Percentiles rank a stretch among this genome's conserved stretches.
phyloP scores from a whole-genome alignment of 2,329 filamentous ascomycete genomes.

The Taxawa tesnikishii region DNA sequence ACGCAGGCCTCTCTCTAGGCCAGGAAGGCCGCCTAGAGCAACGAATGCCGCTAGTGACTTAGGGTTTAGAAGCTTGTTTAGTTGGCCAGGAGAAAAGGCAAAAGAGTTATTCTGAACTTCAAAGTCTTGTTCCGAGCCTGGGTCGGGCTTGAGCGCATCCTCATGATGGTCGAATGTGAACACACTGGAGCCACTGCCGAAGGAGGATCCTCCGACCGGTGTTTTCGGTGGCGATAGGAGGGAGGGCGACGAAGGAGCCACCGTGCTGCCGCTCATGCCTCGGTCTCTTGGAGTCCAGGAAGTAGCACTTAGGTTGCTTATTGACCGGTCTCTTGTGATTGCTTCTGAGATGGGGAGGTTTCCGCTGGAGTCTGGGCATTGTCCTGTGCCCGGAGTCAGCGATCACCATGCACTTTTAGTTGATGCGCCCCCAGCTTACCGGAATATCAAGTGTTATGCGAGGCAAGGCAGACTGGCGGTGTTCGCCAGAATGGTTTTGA shows the following conservation, averaged over 20 bases:
- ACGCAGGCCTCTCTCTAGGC: conserved; percentile 40
- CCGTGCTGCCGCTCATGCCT: conserved; percentile 6
- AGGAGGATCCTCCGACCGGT: conserved; percentile 4
- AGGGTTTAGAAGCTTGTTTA: conserved; percentile 41
- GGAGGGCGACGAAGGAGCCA: conserved; percentile 2
- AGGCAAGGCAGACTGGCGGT: too few species aligned
- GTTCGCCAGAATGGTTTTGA: too few species aligned
- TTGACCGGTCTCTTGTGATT: not conserved
- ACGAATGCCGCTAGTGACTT: conserved; percentile 37
- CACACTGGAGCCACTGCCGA: conserved; percentile 5
- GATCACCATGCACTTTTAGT: too few species aligned
- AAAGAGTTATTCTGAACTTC: conserved; percentile 32
- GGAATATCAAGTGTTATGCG: too few species aligned
- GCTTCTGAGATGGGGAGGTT: too few species aligned
- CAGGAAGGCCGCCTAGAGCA: conserved; percentile 40
- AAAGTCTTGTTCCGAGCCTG: conserved; percentile 16
- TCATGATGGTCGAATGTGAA: conserved; percentile 10
- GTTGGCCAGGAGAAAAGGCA: conserved; percentile 41
- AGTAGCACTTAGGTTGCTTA: not conserved
- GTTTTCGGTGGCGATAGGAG: conserved; percentile 4
- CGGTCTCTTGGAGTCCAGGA: conserved; percentile 1
- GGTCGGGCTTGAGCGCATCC: conserved; percentile 18
- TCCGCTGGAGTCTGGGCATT: too few species aligned
- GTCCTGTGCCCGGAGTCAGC: too few species aligned
- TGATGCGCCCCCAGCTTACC: too few species aligned